Evolutionary conservation across 2,329 filamentous ascomycete genomes (phyloP).

Genomic region (Neonectria neomacrospora): DNA sequence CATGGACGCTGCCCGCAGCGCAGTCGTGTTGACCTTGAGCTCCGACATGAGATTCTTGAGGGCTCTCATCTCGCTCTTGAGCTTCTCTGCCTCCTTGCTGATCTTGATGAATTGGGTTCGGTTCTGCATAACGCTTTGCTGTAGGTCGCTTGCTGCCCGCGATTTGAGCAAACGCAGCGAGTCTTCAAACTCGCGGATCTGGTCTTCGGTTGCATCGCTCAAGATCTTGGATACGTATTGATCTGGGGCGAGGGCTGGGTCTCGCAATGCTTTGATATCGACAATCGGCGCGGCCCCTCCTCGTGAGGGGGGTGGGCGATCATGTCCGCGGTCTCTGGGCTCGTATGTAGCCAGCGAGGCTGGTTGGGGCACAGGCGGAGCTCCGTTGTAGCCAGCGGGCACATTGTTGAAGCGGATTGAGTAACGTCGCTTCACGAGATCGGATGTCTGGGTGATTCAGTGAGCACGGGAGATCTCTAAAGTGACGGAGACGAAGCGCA

Average conservation of each 20-base stretch:
- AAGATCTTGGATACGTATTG: constrained; percentile 80
- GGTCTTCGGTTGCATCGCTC: constrained; percentile 86
- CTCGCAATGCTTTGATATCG: constrained; percentile 80
- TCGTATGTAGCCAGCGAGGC: constrained; percentile 71
- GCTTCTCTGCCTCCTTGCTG: constrained; percentile 97
- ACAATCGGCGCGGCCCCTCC: constrained; percentile 71
- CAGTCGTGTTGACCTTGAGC: constrained; percentile 80
- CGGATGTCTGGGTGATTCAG: constrained; percentile 65
- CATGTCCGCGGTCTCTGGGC: constrained; percentile 53
- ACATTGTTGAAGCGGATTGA: constrained; percentile 89
- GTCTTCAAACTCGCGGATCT: constrained; percentile 84
- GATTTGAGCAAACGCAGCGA: constrained; percentile 80
- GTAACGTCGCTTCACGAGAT: constrained; percentile 94
- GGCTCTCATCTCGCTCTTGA: constrained; percentile 95
- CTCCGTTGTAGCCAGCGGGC: constrained; percentile 75
- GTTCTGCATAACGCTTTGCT: constrained; percentile 97
- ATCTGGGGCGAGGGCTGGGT: constrained; percentile 82
- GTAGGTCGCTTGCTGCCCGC: constrained; percentile 83
- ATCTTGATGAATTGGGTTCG: constrained; percentile 99
- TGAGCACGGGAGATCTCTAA: constrained; percentile 31
- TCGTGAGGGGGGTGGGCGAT: constrained; percentile 64
- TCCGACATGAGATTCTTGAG: constrained; percentile 93
- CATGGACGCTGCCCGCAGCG: constrained; percentile 69
- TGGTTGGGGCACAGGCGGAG: constrained; percentile 77
- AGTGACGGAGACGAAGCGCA: constrained; percentile 43